Conservation (phyloP, 2,329 filamentous ascomycete species). For the Verticillium isaacii region DNA sequence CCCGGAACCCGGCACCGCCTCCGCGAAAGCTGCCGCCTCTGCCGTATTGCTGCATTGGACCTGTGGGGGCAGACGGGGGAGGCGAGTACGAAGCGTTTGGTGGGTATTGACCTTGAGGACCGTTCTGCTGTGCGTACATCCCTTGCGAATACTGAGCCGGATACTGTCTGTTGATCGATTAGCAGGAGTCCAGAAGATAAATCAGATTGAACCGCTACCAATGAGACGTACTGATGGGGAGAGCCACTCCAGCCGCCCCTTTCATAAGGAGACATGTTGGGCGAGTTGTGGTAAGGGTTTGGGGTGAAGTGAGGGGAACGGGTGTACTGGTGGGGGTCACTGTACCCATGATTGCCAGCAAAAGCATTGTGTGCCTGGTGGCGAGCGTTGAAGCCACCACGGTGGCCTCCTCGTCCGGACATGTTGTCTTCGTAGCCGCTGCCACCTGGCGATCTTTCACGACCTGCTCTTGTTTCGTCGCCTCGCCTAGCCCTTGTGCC, state of each 20-base stretch:
- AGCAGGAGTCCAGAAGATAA: not conserved
- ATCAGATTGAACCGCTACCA: not conserved
- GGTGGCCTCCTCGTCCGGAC: slow-evolving; percentile 23
- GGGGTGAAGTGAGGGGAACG: slow-evolving; percentile 56
- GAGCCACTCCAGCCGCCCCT: slow-evolving; percentile 46
- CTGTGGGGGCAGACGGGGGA: slow-evolving; percentile 52
- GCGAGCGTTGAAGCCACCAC: slow-evolving; percentile 21
- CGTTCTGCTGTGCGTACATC: slow-evolving; percentile 46
- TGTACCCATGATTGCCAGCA: slow-evolving; percentile 27
- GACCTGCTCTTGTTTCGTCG: slow-evolving; percentile 5
- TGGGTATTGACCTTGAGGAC: slow-evolving; percentile 51
- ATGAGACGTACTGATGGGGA: slow-evolving; percentile 22
- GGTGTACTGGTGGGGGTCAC: slow-evolving; percentile 38
- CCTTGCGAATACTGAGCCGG: slow-evolving; percentile 55
- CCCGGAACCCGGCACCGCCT: slow-evolving; percentile 49
- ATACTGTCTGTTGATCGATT: slow-evolving; percentile 48
- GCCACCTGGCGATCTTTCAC: slow-evolving; percentile 21
- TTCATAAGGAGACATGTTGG: slow-evolving; percentile 58
- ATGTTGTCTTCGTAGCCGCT: slow-evolving; percentile 31
- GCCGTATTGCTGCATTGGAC: slow-evolving; percentile 50
- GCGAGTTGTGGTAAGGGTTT: slow-evolving; percentile 53
- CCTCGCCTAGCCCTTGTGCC: slow-evolving; percentile 5
- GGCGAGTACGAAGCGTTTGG: slow-evolving; percentile 41
- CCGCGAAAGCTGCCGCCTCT: slow-evolving; percentile 43
- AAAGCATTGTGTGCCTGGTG: slow-evolving; percentile 29